Percentiles rank a stretch among this genome's conserved stretches.
These are phyloP conservation scores for Chytriomyces confervae DNA, from an alignment of 192 early-diverging fungal genomes.

Conservation along the genomic window DNA sequence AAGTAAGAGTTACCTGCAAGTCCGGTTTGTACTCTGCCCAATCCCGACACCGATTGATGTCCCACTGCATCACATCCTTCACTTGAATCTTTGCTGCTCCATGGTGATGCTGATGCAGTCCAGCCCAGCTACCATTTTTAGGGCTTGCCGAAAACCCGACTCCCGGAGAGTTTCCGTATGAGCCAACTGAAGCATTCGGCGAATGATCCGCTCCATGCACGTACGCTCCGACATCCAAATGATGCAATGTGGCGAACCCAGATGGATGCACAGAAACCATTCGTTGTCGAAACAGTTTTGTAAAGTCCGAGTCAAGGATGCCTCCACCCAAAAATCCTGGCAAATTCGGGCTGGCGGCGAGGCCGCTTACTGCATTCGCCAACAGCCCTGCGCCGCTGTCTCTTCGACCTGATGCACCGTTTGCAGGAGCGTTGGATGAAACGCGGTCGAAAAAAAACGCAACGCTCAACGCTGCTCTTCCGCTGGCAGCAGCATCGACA, in stretches of 20 bases:
- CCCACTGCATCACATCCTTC: conserved; percentile 49
- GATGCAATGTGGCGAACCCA: conserved; percentile 44
- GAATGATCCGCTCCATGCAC: neutral
- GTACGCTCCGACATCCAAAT: conserved; percentile 41
- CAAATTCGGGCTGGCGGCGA: neutral
- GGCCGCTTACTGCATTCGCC: neutral
- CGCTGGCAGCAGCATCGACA: conserved; percentile 1
- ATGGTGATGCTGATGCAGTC: conserved; percentile 30
- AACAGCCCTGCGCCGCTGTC: neutral
- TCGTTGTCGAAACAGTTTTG: conserved; percentile 37
- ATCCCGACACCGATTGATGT: conserved; percentile 40
- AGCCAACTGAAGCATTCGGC: neutral
- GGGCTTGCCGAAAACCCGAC: neutral
- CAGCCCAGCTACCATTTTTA: conserved; percentile 26
- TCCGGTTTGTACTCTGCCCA: conserved; percentile 44
- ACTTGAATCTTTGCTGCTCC: conserved; percentile 27
- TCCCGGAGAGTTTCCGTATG: neutral
- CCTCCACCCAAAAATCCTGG: neutral
- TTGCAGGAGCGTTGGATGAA: neutral
- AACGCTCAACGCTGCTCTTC: conserved; percentile 9
- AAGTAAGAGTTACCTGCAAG: conserved; percentile 16
- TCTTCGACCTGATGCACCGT: neutral
- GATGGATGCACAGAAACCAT: conserved; percentile 45
- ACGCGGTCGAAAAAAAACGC: conserved; percentile 33
- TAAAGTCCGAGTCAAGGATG: neutral